Conservation (phyloP, 2,329 filamentous ascomycete species). For the Colletotrichum musicola region DNA sequence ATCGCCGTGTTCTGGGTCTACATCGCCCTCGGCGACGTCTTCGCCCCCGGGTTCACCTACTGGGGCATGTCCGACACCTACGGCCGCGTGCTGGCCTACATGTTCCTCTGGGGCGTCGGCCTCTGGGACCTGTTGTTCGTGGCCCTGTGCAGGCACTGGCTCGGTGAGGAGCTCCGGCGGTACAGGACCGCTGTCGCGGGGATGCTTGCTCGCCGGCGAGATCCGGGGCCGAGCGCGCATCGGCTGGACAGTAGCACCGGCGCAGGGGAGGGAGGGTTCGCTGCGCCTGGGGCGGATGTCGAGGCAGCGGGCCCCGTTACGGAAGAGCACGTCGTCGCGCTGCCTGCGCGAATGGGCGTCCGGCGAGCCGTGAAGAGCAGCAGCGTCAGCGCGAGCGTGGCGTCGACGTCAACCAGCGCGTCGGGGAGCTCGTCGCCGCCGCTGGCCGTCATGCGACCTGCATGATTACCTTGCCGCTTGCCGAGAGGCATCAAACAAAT, state of each 20-base stretch:
- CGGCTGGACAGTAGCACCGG: conserved; percentile 11
- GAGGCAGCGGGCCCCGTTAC: conserved; percentile 17
- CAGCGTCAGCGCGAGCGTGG: conserved; percentile 1
- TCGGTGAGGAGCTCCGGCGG: conserved; percentile 20
- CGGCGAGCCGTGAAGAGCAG: conserved; percentile 9
- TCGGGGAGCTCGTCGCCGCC: conserved; percentile 5
- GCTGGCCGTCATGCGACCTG: conserved; percentile 4
- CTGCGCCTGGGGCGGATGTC: background rate
- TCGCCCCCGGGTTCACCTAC: conserved; percentile 51
- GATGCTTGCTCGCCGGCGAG: background rate
- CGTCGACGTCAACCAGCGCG: conserved; percentile 18
- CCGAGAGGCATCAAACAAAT: too few species aligned
- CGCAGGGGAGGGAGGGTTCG: background rate
- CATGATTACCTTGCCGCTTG: background rate
- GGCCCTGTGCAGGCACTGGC: conserved; percentile 27
- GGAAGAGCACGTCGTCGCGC: background rate
- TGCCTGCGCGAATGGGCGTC: conserved; percentile 23
- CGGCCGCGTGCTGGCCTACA: conserved; percentile 49
- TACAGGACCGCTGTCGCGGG: conserved; percentile 7
- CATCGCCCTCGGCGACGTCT: conserved; percentile 50
- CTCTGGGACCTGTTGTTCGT: conserved; percentile 35
- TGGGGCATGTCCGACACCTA: conserved; percentile 49
- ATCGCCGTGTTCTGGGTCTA: conserved; percentile 53
- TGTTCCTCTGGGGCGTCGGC: conserved; percentile 49
- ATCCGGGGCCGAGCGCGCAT: background rate